Base-by-base conservation (phyloP, 768 basidiomycete genomes). In the Phaffia australis region DNA sequence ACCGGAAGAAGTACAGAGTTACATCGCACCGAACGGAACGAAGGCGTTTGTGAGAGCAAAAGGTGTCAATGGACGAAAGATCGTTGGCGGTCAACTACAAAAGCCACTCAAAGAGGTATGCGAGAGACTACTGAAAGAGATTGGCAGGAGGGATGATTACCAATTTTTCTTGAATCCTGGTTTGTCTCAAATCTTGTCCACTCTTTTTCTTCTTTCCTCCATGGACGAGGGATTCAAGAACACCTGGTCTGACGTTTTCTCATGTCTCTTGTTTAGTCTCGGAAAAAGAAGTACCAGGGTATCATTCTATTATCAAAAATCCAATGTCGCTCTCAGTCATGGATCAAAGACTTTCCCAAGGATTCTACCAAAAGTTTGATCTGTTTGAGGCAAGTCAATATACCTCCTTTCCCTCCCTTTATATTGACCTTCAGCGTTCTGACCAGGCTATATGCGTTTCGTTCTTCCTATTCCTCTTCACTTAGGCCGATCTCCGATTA, bases 301-400 rank as follows among this genome's bases (percentile, higher is more conserved):
- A 99, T 76, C 84, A 85, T 0, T 87, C 85, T 76, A 77, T 94
- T 71, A 81, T 99, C 75, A 93, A 91, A 80, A 85, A 84, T 72
- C 95, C 95, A 4, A 98, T 99, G 89, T 94, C 98, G 75, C 75
- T 99, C 67, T 81, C 84, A 16, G 91, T 88, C 9, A 92, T 99
- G 81, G 83, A 84, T 71, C 83, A 79, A 76, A 94, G 92, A 77
- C 80, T 98, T 58, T 87, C 91, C 50, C 79, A 79, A 35, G 80
- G 82, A 58, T 84, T 87, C 69, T 99, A 98, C 74, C 49, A 55
- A 35, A n/a, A 23, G 18, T 67, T 67, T 16, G 66, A 67, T 21
- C 18, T 23, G n/a, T 67, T 67, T 35, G 51, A 55, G 51, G 66
- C 63, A 29, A 60, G 65, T 21, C 70, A 81, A 0, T 85, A 80